Evolutionary conservation across 768 basidiomycete species (phyloP).

Genomic region (Amanita muscaria): DNA sequence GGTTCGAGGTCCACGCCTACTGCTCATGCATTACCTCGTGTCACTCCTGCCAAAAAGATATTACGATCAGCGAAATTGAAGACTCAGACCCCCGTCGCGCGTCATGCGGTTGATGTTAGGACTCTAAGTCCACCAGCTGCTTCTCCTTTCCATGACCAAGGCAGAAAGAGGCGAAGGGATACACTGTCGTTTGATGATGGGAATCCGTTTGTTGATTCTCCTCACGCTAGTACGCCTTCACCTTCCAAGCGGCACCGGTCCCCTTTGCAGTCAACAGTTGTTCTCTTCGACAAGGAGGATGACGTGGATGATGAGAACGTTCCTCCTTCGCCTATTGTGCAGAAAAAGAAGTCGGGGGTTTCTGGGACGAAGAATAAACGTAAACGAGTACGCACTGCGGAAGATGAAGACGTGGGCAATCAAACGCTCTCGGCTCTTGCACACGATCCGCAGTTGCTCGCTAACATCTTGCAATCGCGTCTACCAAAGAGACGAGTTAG

Average conservation of each 20-base stretch:
- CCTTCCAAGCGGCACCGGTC: background rate
- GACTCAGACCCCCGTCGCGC: background rate
- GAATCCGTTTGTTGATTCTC: slow-evolving; percentile 2
- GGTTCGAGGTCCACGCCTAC: background rate
- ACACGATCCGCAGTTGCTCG: background rate
- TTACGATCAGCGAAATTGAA: background rate
- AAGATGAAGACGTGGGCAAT: background rate
- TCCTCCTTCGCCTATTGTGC: background rate
- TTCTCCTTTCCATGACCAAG: background rate
- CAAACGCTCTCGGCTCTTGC: background rate
- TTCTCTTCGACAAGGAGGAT: background rate
- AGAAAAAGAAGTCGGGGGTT: background rate
- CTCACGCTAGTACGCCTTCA: background rate
- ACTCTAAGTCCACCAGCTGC: background rate
- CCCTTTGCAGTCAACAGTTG: background rate
- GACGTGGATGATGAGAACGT: background rate
- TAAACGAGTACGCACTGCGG: background rate
- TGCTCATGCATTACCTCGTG: too few relatives aligned
- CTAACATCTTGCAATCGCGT: background rate
- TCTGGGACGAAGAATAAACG: background rate
- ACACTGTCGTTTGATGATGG: background rate
- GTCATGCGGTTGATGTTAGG: background rate
- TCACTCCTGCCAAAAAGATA: too few relatives aligned
- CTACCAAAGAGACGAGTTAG: background rate
- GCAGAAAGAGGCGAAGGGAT: background rate